Base-by-base conservation (phyloP, 306 rosid species). In the Rubus parviflorus region DNA sequence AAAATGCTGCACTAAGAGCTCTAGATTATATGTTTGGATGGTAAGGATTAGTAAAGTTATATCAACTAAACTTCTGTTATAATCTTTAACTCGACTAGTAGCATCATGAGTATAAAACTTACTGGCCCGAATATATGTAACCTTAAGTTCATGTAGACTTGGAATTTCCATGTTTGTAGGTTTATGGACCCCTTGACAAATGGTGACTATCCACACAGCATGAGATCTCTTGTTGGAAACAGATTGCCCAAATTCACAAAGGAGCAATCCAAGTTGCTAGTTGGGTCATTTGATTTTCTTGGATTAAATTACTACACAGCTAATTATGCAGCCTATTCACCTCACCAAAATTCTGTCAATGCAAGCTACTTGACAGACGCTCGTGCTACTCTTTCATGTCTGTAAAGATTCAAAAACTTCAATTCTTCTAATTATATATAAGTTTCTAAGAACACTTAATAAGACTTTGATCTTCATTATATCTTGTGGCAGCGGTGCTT, bases 261-360 rank as follows among this genome's bases (percentile, higher is more conserved):
- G 63, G 78, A 84, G 11, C 74, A 90, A 75, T 84, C 79, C 61
- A 63, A 77, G 43, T 66, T 79, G 75, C 74, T 88, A 22, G 85
- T 84, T 23, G 85, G 87, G 40, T 90, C 96, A 25, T 84, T 79
- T 16, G 93, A 90, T 79, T 90, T 90, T 52, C 41, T 90, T 23
- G 96, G 96, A 67, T 41, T 90, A 62, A 90, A 88, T 71, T 90
- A 90, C 64, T 90, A 88, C 75, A 85, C 90, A 16, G 40, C 91
- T 47, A 69, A 77, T 38, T 90, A 88, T 70, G 93, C 81, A 43
- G 42, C 80, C 20, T 42, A 73, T 79, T 51, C 73, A 56, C 87
- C 86, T 8, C 14, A 62, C 42, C 79, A 80, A 1, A 42, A 9
- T 53, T 74, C 52, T 3, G 78, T 42, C 56, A 82, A 72, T n/a